phyloP scores from a whole-genome alignment of 208 protist genomes.

The Acanthamoeba polyphaga region DNA sequence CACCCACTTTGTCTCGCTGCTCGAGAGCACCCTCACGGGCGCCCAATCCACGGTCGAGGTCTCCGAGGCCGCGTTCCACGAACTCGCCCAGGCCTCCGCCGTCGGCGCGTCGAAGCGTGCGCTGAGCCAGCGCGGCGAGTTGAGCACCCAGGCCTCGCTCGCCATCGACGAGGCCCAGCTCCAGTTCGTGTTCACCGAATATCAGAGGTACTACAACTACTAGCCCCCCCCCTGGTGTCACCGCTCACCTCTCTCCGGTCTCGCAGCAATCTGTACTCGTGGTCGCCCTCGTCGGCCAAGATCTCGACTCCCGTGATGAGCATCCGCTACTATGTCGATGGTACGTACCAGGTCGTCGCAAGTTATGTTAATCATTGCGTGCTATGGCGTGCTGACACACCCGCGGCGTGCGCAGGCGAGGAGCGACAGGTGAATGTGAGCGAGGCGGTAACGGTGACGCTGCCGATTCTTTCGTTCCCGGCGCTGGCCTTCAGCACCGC shows the following conservation, averaged over 20 bases:
- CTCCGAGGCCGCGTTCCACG: background rate
- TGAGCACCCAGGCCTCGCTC: background rate
- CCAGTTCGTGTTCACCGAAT: background rate
- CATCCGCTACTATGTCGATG: background rate
- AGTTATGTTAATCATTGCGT: background rate
- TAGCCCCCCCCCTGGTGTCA: too few species aligned
- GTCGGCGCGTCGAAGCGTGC: background rate
- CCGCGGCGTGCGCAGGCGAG: background rate
- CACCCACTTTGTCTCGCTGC: constrained; percentile 22
- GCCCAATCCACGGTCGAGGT: background rate
- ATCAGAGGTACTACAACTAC: background rate
- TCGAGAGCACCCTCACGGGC: background rate
- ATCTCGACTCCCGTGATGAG: background rate
- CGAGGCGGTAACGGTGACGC: background rate
- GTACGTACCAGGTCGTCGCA: background rate
- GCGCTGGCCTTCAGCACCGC: background rate
- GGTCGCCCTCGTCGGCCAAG: background rate
- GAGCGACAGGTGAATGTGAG: background rate
- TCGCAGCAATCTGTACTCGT: background rate
- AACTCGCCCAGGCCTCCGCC: background rate
- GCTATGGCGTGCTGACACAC: background rate
- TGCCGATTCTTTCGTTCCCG: constrained; percentile 10
- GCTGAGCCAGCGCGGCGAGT: too few species aligned
- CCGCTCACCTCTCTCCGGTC: background rate
- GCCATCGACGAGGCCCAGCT: background rate